Evolutionary conservation across 1,284 basidiomycete species (phyloP), one percentile per base, ranked within the genome.

Genomic region (Porogramme epimiltina): DNA sequence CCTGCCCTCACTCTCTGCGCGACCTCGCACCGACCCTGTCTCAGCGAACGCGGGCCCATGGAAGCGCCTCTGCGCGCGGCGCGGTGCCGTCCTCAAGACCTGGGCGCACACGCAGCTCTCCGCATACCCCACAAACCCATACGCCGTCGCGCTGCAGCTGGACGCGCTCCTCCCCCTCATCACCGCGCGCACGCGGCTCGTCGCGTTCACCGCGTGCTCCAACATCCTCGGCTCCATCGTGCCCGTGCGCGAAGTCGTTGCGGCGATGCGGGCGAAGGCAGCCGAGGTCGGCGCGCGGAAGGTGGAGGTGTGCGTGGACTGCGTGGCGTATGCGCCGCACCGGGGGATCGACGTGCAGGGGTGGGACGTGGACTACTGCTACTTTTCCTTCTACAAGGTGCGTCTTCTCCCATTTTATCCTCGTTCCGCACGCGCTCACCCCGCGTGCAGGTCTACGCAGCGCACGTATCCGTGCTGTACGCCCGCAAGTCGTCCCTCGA

Each of bases 291-390:
- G 85, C n/a, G 76, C 77, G n/a, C 64, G 65, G 45, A 85, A 87
- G 66, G 65, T 89, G 40, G 79, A 89, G 66, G 71, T 89, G 38
- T 79, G 76, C 1, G 76, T 91, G 1, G 90, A 92, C 62, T 89
- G 87, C 55, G 90, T 92, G 1, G 88, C 89, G 3, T 91, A 87
- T 60, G 87, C 88, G 3, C 89, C 89, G 1, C 89, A 92, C 62
- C 73, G 87, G 9, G 69, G 72, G 44, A 80, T 91, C 19, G 81
- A 88, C 59, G 88, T 90, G 3, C 78, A 76, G 55, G 81, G 76
- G 41, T 91, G 88, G 89, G 87, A 89, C 49, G 77, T 89, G 31
- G 88, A 92, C 60, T 89, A 84, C 62, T 80, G 78, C 42, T 80
- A 85, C 47, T 86, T 90, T 66, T 83, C 86, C 2, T 78, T 84